Percentiles rank a stretch among this genome's conserved stretches.
Conservation (phyloP, 345 rosid genomes). For the Geranium brycei region DNA sequence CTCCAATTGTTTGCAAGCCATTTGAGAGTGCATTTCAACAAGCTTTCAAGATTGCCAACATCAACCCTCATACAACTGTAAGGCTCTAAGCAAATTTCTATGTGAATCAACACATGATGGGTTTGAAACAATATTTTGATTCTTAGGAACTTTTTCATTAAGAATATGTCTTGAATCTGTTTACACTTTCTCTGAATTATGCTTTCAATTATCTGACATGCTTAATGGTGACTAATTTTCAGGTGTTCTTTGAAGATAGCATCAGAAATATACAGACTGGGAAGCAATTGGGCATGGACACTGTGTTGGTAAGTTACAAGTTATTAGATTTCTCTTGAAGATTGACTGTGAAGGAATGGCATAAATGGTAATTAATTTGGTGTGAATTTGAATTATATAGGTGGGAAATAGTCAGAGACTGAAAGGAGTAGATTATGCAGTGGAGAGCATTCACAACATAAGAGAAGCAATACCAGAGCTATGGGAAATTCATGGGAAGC, state of each 20-base stretch:
- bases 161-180: too few species aligned
- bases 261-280: slow-evolving; percentile 66
- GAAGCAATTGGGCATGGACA: slow-evolving; percentile 59
- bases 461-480: slow-evolving; percentile 77
- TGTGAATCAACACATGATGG: too few species aligned
- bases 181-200: too few species aligned
- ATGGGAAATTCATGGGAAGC: slow-evolving; percentile 52
- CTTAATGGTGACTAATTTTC: slow-evolving; percentile 7
- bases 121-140: too few species aligned
- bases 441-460: slow-evolving; percentile 84
- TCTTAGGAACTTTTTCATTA: too few species aligned
- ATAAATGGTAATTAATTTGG: too few species aligned
- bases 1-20: slow-evolving; percentile 75
- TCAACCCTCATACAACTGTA: slow-evolving; percentile 71
- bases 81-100: slow-evolving; percentile 4
- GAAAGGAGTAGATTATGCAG: slow-evolving; percentile 59
- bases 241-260: slow-evolving; percentile 91
- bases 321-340: background rate
- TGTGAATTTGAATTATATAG: too few species aligned
- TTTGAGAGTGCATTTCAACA: slow-evolving; percentile 56
- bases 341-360: too few species aligned
- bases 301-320: slow-evolving; percentile 50
- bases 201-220: too few species aligned
- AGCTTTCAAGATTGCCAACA: slow-evolving; percentile 55
- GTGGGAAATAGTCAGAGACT: slow-evolving; percentile 4